phyloP scores from a whole-genome alignment of 164 flowering plant species.

The Platanus orientalis region DNA sequence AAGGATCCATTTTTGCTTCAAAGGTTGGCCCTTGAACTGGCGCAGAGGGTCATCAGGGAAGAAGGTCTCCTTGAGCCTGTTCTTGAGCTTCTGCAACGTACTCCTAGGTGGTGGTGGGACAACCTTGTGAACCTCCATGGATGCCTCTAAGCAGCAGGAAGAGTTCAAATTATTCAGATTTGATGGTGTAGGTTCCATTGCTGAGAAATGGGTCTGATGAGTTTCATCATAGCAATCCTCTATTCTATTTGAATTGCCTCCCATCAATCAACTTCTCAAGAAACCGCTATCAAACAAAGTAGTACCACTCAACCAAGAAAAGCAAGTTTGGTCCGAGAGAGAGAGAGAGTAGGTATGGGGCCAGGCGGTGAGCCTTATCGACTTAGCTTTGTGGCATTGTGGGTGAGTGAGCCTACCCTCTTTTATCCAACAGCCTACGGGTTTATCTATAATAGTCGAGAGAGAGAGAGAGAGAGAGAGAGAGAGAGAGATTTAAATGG shows the following conservation, averaged over 20 bases:
- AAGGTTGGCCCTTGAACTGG: background rate
- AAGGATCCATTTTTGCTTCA: background rate
- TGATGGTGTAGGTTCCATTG: background rate
- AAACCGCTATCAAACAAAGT: background rate
- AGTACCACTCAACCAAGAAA: background rate
- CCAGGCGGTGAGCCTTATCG: no score
- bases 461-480: no score
- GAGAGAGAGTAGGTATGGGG: background rate
- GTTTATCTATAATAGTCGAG: no score
- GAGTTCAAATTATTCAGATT: background rate
- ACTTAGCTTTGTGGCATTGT: no score
- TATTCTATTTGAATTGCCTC: background rate
- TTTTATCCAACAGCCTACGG: no score
- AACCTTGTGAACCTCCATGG: background rate
- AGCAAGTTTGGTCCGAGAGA: background rate
- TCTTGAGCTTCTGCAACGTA: background rate
- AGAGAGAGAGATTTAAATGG: no score
- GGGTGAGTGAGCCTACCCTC: no score
- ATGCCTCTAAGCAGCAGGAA: background rate
- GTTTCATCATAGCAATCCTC: background rate
- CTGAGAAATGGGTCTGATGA: background rate
- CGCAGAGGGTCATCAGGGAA: no score
- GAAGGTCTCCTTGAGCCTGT: background rate
- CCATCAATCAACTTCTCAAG: background rate
- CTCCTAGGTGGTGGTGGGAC: slow-evolving; percentile 1